A percentile compares a stretch with the other conserved stretches of the same genome.
phyloP scores from a whole-genome alignment of 176 grass and related monocot genomes.

The Themeda triandra region DNA sequence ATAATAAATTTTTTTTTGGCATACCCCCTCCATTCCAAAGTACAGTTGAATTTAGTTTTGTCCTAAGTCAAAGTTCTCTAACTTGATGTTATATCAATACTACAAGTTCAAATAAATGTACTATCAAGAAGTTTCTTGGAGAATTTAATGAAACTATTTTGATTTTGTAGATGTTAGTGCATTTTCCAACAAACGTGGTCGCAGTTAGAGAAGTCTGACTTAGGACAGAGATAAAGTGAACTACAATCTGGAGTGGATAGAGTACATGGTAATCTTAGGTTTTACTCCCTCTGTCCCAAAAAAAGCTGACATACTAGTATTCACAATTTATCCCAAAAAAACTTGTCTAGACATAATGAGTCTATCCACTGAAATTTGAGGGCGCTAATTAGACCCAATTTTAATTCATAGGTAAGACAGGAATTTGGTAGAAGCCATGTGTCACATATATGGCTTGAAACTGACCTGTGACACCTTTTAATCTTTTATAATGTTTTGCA shows the following conservation, averaged over 20 bases:
- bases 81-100: not conserved
- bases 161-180: not conserved
- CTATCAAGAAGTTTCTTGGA: not conserved
- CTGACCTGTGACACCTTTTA: slow-evolving; percentile 4
- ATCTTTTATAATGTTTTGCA: slow-evolving; percentile 22
- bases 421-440: too few relatives aligned
- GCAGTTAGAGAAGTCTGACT: not conserved
- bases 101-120: not conserved
- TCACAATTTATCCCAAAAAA: not conserved
- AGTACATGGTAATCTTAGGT: not conserved
- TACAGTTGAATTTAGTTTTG: not conserved
- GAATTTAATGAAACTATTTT: not conserved
- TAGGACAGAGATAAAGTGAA: not conserved
- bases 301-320: not conserved
- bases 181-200: not conserved
- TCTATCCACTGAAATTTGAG: not conserved
- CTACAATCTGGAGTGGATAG: not conserved
- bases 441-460: too few relatives aligned
- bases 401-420: not conserved
- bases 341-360: not conserved
- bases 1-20: not conserved
- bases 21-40: not conserved
- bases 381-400: not conserved
- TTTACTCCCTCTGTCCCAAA: not conserved
- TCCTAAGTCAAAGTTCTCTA: not conserved